A percentile compares a stretch with the other conserved stretches of the same genome.
These are phyloP conservation scores for Candida parachauliodes DNA, from an alignment of 805 yeast species.

Conservation along the genomic window DNA sequence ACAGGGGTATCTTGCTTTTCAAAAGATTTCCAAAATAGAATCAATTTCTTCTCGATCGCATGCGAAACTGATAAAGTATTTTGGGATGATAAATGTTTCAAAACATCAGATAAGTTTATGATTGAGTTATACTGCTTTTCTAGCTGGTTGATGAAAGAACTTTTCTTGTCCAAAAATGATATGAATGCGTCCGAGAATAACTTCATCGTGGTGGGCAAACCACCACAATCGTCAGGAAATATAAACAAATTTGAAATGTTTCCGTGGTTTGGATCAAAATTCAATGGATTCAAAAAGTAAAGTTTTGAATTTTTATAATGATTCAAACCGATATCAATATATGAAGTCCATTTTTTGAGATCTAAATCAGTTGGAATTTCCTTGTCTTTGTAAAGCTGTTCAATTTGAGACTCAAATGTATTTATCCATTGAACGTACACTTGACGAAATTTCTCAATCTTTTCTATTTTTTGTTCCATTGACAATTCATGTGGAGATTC, in stretches of 20 bases:
- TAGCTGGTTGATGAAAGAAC: slow-evolving; percentile 1
- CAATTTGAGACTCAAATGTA: background rate
- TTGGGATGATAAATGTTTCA: background rate
- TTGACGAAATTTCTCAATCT: background rate
- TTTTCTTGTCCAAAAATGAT: slow-evolving; percentile 1
- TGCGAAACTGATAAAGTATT: background rate
- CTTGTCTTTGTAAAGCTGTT: background rate
- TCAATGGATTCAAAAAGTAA: slow-evolving; percentile 4
- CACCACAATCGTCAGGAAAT: slow-evolving; percentile 1
- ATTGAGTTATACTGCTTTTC: background rate
- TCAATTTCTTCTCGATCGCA: slow-evolving; percentile 1
- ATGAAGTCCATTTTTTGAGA: slow-evolving; percentile 4
- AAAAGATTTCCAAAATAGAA: slow-evolving; percentile 3
- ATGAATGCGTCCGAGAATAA: slow-evolving; percentile 7
- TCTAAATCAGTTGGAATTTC: background rate
- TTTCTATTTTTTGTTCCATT: background rate
- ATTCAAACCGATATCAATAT: slow-evolving; percentile 3
- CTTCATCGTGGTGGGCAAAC: slow-evolving; percentile 1
- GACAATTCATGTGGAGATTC: no score
- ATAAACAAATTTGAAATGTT: slow-evolving; percentile 1
- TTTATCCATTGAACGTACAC: background rate
- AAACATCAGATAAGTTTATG: slow-evolving; percentile 1
- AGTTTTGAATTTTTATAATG: slow-evolving; percentile 1
- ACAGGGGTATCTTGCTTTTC: slow-evolving; percentile 2
- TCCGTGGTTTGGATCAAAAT: background rate